Conservation (phyloP, 352 stramenopile genomes). For the Globisporangium ultimum region DNA sequence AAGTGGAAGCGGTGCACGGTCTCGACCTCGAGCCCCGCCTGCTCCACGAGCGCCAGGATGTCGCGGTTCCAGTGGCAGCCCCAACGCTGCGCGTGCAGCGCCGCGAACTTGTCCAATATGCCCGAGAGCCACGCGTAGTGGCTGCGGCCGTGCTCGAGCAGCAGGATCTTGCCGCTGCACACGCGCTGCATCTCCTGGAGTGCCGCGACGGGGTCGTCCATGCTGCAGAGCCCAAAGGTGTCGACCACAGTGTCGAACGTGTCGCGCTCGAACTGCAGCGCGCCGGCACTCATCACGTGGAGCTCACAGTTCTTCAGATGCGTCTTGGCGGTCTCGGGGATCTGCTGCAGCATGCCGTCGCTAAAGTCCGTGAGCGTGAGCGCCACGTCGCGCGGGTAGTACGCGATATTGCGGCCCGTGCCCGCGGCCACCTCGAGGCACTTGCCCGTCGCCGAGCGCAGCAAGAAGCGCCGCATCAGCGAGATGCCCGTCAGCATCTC, state of each 20-base stretch:
- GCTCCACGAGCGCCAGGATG: conserved; percentile 85
- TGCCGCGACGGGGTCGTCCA: conserved; percentile 90
- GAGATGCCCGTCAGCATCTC: conserved; percentile 78
- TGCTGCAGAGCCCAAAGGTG: conserved; percentile 95
- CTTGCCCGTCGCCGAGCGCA: conserved; percentile 60
- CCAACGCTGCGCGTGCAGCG: conserved; percentile 92
- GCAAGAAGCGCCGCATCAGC: conserved; percentile 77
- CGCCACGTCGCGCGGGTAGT: conserved; percentile 60
- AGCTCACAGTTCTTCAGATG: conserved; percentile 29
- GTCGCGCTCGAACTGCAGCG: conserved; percentile 62
- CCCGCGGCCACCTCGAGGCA: conserved; percentile 93
- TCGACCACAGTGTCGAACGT: conserved; percentile 95
- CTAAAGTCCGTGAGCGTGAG: conserved; percentile 78
- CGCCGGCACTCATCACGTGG: conserved; percentile 54
- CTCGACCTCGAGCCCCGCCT: conserved; percentile 84
- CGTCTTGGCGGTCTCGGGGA: conserved; percentile 21
- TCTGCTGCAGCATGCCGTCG: conserved; percentile 67
- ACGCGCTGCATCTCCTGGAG: conserved; percentile 93
- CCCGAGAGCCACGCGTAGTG: conserved; percentile 88
- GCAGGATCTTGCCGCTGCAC: conserved; percentile 88
- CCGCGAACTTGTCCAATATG: conserved; percentile 92
- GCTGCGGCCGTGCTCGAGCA: conserved; percentile 94
- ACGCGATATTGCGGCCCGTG: conserved; percentile 93
- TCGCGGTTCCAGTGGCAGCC: conserved; percentile 97
- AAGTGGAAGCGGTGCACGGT: conserved; percentile 92